Conservation (phyloP, 495 filamentous ascomycete species). For the Podospora bellae-mahoneyi region DNA sequence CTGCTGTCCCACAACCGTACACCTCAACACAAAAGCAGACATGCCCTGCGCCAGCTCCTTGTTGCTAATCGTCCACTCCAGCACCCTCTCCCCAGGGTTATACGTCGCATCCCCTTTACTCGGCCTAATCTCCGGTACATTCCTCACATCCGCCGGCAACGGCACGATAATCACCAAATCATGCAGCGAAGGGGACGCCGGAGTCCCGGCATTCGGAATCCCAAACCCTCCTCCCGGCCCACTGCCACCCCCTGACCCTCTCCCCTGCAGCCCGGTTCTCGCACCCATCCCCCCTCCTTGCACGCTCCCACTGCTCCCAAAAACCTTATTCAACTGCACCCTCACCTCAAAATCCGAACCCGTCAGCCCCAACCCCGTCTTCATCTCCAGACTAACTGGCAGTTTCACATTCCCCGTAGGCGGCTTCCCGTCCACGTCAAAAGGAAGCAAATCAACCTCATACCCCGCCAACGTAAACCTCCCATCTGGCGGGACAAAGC, state of each 20-base stretch:
- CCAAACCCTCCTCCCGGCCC: slow-evolving; percentile 12
- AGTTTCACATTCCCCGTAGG: slow-evolving; percentile 64
- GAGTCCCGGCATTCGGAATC: slow-evolving; percentile 40
- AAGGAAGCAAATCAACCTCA: slow-evolving; percentile 84
- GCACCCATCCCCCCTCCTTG: not conserved
- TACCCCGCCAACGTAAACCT: slow-evolving; percentile 94
- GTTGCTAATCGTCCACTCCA: slow-evolving; percentile 82
- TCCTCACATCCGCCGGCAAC: slow-evolving; percentile 74
- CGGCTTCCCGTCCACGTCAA: slow-evolving; percentile 38
- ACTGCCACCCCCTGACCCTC: slow-evolving; percentile 45
- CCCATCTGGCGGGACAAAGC: slow-evolving; percentile 93
- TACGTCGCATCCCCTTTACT: slow-evolving; percentile 83
- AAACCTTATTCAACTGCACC: slow-evolving; percentile 64
- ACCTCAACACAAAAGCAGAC: slow-evolving; percentile 66
- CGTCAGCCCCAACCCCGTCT: slow-evolving; percentile 66
- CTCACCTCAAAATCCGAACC: slow-evolving; percentile 89
- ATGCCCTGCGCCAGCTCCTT: slow-evolving; percentile 62
- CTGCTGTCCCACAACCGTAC: slow-evolving; percentile 71
- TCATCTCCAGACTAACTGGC: slow-evolving; percentile 77
- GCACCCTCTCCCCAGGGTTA: slow-evolving; percentile 60
- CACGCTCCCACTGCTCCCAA: slow-evolving; percentile 42
- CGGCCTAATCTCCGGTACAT: slow-evolving; percentile 78
- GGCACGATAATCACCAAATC: slow-evolving; percentile 80
- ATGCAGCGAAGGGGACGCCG: slow-evolving; percentile 64
- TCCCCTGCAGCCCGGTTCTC: slow-evolving; percentile 19